Evolutionary conservation across 2,329 filamentous ascomycete species (phyloP), one percentile per base, ranked within the genome.

Genomic region (Cladosporium sphaerospermum): DNA sequence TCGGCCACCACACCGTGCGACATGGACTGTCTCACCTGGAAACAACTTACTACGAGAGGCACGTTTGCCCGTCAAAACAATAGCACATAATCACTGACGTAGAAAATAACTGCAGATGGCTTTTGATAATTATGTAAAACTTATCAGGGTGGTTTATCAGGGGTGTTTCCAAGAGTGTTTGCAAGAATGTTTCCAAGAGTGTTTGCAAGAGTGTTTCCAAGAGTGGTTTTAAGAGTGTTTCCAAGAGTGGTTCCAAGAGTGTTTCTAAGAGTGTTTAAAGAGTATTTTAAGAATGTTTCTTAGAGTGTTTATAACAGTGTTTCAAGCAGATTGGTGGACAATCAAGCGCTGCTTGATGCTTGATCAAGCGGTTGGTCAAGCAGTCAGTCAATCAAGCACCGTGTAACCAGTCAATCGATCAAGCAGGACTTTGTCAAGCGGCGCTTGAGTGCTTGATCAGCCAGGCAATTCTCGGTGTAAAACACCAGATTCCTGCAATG

Each of bases 141-240:
- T 37, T 37, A 37, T 46, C 44, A 34, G 32, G 7, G 32, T 34
- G 32, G 32, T 34, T 34, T 7, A 46, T 46, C 44, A 46, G 13
- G 43, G 2, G 13, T 14, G n/a, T 45, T 19, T 19, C 31, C 43
- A 19, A 45, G 43, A 45, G 43, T 45, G 43, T 45, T 36, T 45
- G n/a, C 3, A 14, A 45, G 31, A 45, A 32, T 45, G 43, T 45
- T 45, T 36, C 31, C 23, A 32, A 46, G 44, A 46, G 44, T 46
- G 44, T 46, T 46, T 46, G 6, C 32, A 23, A 46, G 44, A 46
- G 44, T 46, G 31, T 36, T 46, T 46, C 32, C 32, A n/a, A 46
- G 33, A 46, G 44, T 46, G 33, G 36, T 46, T 34, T n/a, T n/a
- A 18, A 45, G 43, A 45, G 43, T 45, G 32, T 34, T 34, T 34